Evolutionary conservation across 441 rosid species (phyloP).

Genomic region (Erodium texanum): DNA sequence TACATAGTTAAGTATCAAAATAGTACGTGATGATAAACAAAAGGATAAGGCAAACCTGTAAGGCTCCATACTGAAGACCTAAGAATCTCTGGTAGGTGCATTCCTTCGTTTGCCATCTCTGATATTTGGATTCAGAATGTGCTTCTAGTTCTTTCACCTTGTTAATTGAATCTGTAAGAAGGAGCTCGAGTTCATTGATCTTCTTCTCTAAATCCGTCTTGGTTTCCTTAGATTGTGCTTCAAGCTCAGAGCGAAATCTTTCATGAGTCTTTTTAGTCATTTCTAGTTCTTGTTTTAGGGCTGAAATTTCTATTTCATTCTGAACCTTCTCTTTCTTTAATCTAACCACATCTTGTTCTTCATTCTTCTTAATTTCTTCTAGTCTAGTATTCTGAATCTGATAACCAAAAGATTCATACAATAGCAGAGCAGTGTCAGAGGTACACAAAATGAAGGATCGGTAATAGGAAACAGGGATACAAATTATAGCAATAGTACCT

Average conservation of each 20-base stretch:
- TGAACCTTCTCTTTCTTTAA: conserved; percentile 51
- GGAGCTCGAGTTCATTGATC: conserved; percentile 50
- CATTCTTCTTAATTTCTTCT: conserved; percentile 61
- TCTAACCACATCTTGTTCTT: conserved; percentile 46
- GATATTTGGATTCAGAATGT: conserved; percentile 42
- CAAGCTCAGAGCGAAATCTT: conserved; percentile 42
- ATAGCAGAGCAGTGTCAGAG: not conserved
- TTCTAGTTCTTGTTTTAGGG: conserved; percentile 56
- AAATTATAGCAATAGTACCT: conserved; percentile 37
- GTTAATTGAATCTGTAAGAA: conserved; percentile 43
- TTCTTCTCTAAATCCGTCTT: conserved; percentile 44
- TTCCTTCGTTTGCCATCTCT: conserved; percentile 63
- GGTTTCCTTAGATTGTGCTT: conserved; percentile 41
- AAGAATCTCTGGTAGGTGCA: conserved; percentile 37
- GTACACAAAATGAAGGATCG: conserved; percentile 8
- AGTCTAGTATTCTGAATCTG: conserved; percentile 64
- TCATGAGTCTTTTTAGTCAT: conserved; percentile 39
- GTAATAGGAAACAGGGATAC: conserved; percentile 2
- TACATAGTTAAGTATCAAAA: conserved; percentile 15
- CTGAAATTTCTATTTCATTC: conserved; percentile 44
- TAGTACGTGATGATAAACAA: conserved; percentile 8
- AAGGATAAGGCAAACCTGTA: conserved; percentile 45
- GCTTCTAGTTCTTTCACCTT: conserved; percentile 64
- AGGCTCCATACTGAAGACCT: conserved; percentile 38
- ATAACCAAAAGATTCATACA: conserved; percentile 17